Evolutionary conservation across 2,329 filamentous ascomycete species (phyloP), one percentile per base, ranked within the genome.

Genomic region (Nemania sp.): DNA sequence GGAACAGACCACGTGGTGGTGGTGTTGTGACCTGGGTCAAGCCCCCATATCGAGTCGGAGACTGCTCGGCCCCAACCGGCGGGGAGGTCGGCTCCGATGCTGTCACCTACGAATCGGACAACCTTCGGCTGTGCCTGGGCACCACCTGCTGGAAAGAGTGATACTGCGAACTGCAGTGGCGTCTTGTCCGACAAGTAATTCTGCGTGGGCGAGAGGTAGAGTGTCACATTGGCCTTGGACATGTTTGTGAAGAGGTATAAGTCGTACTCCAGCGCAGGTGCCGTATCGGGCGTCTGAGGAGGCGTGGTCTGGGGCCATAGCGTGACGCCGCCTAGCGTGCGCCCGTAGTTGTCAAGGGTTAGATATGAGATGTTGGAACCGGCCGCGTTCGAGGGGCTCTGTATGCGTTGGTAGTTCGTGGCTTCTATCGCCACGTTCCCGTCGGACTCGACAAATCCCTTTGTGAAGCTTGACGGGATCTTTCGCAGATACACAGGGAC

Each of bases 361-460:
- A 77, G 74, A 66, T 85, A 86, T 3, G 72, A 72, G n/a, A 75
- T 62, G 6, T 67, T 62, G 1, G 71, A 66, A 14, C 64, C 61
- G 1, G 65, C 57, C 5, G 55, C 26, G 19, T 65, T 54, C 3
- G 62, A 40, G 6, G 68, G 59, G 1, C 62, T 58, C 49, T 73
- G 51, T 56, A 78, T 67, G 62, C 73, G 66, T 66, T 80, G 71
- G 67, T 77, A 79, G 57, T 84, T 76, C 1, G 76, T 73, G 0
- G 76, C 81, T 54, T 83, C 77, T 41, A 85, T 82, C 11, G 81
- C 71, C 19, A 84, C 71, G 48, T 78, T 73, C n/a, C 74, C 72
- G 61, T 87, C 83, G 0, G 79, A 79, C 68, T 89, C 86, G 40
- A 87, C 75, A 57, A 86, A 88, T 3, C 85, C 86, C 24, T 70